Evolutionary conservation across 2,329 filamentous ascomycete genomes (phyloP).

Genomic region (Alternaria sp.): DNA sequence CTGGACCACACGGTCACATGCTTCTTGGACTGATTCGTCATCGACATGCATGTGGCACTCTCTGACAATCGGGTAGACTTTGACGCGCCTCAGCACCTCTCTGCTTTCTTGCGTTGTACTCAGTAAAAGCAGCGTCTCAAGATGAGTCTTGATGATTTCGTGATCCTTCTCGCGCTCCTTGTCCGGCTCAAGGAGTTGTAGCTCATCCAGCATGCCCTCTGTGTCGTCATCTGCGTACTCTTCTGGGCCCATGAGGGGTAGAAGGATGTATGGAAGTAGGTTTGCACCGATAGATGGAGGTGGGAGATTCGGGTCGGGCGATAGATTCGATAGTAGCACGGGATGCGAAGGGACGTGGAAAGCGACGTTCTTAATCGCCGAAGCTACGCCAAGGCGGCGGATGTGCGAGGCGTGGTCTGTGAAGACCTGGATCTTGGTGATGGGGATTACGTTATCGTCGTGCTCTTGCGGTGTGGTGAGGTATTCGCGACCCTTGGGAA

Average conservation of each 20-base stretch:
- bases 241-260: constrained; percentile 87
- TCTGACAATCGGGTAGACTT: constrained; percentile 87
- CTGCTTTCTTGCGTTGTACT: constrained; percentile 79
- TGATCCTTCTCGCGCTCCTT: constrained; percentile 82
- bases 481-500: constrained; percentile 75
- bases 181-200: constrained; percentile 87
- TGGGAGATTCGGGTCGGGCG: constrained; percentile 37
- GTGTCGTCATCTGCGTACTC: constrained; percentile 88
- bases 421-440: constrained; percentile 92
- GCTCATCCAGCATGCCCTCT: constrained; percentile 83
- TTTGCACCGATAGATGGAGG: constrained; percentile 71
- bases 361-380: constrained; percentile 90
- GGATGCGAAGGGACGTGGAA: constrained; percentile 81
- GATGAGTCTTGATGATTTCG: constrained; percentile 80
- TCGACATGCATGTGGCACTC: constrained; percentile 82
- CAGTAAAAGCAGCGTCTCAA: constrained; percentile 86
- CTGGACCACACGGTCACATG: constrained; percentile 88
- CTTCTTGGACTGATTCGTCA: constrained; percentile 80
- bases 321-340: constrained; percentile 63
- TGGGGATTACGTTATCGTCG: constrained; percentile 78
- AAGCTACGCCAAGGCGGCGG: constrained; percentile 90
- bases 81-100: constrained; percentile 74
- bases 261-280: constrained; percentile 83
- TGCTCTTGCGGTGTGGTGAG: constrained; percentile 77
- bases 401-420: constrained; percentile 87